Conservation (phyloP, 2,329 filamentous ascomycete species). For the Talaromyces amestolkiae region DNA sequence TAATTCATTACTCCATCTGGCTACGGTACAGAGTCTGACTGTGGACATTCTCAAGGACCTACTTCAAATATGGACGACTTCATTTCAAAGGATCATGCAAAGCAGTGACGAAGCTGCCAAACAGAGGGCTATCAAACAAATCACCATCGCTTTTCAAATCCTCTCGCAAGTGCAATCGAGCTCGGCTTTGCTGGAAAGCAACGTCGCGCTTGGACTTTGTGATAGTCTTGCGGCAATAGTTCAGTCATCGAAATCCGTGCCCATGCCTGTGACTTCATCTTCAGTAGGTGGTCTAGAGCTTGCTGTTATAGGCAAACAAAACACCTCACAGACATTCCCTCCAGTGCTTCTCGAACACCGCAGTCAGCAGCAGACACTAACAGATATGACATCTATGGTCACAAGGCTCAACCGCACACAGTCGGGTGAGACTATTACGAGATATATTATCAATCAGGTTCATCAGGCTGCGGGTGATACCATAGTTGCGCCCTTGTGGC, state of each 20-base stretch:
- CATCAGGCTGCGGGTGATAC: conserved; percentile 57
- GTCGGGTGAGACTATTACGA: conserved; percentile 53
- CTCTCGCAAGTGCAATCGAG: conserved; percentile 63
- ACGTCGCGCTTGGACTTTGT: conserved; percentile 66
- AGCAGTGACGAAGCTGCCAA: conserved; percentile 77
- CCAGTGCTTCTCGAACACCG: conserved; percentile 63
- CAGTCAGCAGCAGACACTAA: conserved; percentile 65
- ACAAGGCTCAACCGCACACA: conserved; percentile 54
- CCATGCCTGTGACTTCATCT: conserved; percentile 30
- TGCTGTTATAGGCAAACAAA: conserved; percentile 27
- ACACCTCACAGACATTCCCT: conserved; percentile 48
- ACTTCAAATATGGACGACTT: conserved; percentile 76
- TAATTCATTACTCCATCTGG: conserved; percentile 56
- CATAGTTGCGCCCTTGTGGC: conserved; percentile 73
- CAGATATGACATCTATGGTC: conserved; percentile 59
- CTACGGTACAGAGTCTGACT: conserved; percentile 61
- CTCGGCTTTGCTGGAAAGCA: conserved; percentile 65
- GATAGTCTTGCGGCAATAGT: conserved; percentile 65
- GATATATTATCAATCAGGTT: conserved; percentile 63
- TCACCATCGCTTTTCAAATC: conserved; percentile 70
- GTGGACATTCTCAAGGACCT: conserved; percentile 65
- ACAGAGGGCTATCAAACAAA: conserved; percentile 67
- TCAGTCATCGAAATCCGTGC: conserved; percentile 29
- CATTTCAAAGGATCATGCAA: conserved; percentile 79
- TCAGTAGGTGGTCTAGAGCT: conserved; percentile 26